Conservation (phyloP, 148 eudicot species). For the Drosera capensis region DNA sequence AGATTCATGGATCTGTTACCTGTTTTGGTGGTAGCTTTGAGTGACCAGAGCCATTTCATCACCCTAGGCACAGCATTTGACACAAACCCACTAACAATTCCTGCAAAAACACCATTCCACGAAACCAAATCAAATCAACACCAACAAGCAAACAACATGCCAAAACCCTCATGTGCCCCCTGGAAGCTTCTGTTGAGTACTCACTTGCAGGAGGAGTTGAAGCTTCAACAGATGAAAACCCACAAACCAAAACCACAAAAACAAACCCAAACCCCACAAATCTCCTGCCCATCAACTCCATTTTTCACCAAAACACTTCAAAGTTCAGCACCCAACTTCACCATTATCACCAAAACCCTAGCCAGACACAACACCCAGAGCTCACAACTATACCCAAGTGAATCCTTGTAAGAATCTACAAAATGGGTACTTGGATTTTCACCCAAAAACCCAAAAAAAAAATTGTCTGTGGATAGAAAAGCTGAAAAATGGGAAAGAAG, state of each 20-base stretch:
- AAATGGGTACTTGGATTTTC: too few species aligned
- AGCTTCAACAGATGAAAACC: slow-evolving; percentile 45
- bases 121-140: not conserved
- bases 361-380: too few species aligned
- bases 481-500: too few species aligned
- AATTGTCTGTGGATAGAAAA: too few species aligned
- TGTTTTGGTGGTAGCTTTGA: slow-evolving; percentile 75
- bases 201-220: slow-evolving; percentile 65
- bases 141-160: slow-evolving; percentile 4
- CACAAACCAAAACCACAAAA: slow-evolving; percentile 28
- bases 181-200: slow-evolving; percentile 10
- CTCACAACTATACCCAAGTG: too few species aligned
- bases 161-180: not conserved
- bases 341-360: slow-evolving; percentile 42
- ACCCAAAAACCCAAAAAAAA: too few species aligned
- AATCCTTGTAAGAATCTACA: too few species aligned
- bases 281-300: slow-evolving; percentile 20
- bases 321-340: slow-evolving; percentile 4
- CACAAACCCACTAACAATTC: slow-evolving; percentile 63
- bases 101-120: slow-evolving; percentile 30
- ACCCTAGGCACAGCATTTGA: slow-evolving; percentile 47
- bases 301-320: slow-evolving; percentile 14
- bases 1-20: slow-evolving; percentile 21
- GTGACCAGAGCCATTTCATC: slow-evolving; percentile 83
- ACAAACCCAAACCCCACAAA: slow-evolving; percentile 18